Conservation (phyloP, 2,329 filamentous ascomycete species). For the Lachnellula subtilissima region DNA sequence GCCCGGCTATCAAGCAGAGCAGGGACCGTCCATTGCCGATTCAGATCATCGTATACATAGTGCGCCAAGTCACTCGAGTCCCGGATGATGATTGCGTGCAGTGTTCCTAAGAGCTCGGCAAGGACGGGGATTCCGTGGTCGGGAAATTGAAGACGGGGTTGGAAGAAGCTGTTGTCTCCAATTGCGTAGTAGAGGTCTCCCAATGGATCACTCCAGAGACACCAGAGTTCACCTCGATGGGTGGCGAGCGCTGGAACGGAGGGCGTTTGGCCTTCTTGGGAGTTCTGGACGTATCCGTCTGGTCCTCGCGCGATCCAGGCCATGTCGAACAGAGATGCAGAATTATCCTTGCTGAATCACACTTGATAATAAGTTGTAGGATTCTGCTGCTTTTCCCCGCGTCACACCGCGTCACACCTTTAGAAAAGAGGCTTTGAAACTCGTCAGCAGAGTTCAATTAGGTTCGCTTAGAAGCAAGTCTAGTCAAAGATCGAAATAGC, state of each 20-base stretch:
- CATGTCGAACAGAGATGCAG: not conserved
- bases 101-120: conserved; percentile 32
- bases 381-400: no score
- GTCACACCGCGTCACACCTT: no score
- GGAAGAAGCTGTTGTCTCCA: conserved; percentile 30
- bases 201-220: conserved; percentile 31
- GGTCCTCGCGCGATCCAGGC: conserved; percentile 33
- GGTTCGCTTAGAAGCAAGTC: no score
- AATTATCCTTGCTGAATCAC: no score
- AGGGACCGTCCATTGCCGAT: conserved; percentile 25
- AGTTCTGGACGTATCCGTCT: conserved; percentile 27
- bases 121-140: conserved; percentile 32
- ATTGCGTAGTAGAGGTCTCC: conserved; percentile 32
- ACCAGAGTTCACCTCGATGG: conserved; percentile 35
- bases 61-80: conserved; percentile 29
- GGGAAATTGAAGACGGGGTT: conserved; percentile 26
- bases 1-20: conserved; percentile 21
- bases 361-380: no score
- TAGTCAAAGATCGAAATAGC: no score
- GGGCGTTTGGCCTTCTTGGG: conserved; percentile 29
- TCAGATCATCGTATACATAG: conserved; percentile 32
- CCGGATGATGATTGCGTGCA: conserved; percentile 32
- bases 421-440: no score
- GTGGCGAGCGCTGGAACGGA: conserved; percentile 33
- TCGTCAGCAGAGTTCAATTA: no score